phyloP scores from a whole-genome alignment of 2,329 filamentous ascomycete species.

The Claviceps paspali region DNA sequence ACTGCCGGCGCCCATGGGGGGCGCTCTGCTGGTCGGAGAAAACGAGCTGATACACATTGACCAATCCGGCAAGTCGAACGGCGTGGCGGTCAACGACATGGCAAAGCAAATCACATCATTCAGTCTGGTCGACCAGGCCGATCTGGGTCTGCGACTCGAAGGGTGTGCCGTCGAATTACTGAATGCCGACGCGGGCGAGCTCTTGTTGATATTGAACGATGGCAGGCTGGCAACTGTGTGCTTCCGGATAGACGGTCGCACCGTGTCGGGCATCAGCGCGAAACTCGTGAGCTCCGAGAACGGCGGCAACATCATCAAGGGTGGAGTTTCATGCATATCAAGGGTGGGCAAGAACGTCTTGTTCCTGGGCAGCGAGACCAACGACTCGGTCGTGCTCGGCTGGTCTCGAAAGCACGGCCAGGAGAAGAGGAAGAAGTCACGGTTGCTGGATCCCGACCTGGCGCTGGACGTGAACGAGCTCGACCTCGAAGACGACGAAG shows the following conservation, averaged over 20 bases:
- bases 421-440: constrained; percentile 49
- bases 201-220: constrained; percentile 66
- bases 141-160: constrained; percentile 66
- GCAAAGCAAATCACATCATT: constrained; percentile 72
- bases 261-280: constrained; percentile 74
- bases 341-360: constrained; percentile 52
- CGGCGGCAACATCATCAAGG: constrained; percentile 47
- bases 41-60: constrained; percentile 94
- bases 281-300: constrained; percentile 45
- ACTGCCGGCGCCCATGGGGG: constrained; percentile 73
- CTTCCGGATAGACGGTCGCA: constrained; percentile 80
- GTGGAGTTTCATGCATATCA: constrained; percentile 52
- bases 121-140: constrained; percentile 71
- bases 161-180: constrained; percentile 64
- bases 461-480: constrained; percentile 35
- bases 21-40: constrained; percentile 68
- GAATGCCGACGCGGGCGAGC: constrained; percentile 61
- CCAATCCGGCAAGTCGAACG: constrained; percentile 85
- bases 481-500: constrained; percentile 46
- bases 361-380: constrained; percentile 75
- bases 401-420: constrained; percentile 56
- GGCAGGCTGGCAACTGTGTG: constrained; percentile 61
- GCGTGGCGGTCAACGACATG: constrained; percentile 84
- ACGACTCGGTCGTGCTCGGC: constrained; percentile 66
- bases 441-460: constrained; percentile 37